Conservation (phyloP, 805 yeast genomes). For the Lipomyces mesembrius region DNA sequence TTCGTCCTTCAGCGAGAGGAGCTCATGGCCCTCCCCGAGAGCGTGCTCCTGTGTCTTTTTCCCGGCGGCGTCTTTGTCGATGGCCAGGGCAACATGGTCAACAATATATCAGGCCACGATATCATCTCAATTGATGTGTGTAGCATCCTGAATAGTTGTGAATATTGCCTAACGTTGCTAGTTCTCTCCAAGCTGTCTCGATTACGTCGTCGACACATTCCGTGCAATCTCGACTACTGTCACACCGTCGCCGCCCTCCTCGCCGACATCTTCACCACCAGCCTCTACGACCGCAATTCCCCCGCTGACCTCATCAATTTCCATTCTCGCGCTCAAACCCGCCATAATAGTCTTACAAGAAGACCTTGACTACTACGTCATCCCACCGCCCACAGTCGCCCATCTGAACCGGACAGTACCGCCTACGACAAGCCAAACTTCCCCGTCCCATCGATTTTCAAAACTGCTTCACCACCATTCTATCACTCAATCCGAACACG, state of each 20-base stretch:
- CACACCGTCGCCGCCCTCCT: constrained; percentile 15
- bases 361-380: constrained; percentile 90
- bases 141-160: constrained; percentile 36
- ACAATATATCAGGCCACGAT: constrained; percentile 66
- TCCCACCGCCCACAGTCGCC: constrained; percentile 63
- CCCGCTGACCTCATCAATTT: constrained; percentile 12
- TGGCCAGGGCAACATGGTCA: constrained; percentile 72
- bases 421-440: not conserved
- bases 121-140: constrained; percentile 28
- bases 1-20: constrained; percentile 86
- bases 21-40: constrained; percentile 88
- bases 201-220: constrained; percentile 76
- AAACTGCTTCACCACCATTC: constrained; percentile 22
- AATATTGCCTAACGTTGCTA: constrained; percentile 45
- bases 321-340: constrained; percentile 77
- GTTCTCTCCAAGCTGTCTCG: constrained; percentile 84
- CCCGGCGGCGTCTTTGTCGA: constrained; percentile 91
- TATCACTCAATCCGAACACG: not conserved
- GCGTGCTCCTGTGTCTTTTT: constrained; percentile 79
- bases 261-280: constrained; percentile 13
- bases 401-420: constrained; percentile 9
- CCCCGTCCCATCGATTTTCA: constrained; percentile 16
- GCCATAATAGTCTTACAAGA: constrained; percentile 90
- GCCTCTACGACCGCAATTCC: not conserved
- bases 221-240: constrained; percentile 44